These are phyloP conservation scores for Tuber microsphaerosporum DNA, from an alignment of 495 filamentous ascomycete species.

Conservation along the genomic window DNA sequence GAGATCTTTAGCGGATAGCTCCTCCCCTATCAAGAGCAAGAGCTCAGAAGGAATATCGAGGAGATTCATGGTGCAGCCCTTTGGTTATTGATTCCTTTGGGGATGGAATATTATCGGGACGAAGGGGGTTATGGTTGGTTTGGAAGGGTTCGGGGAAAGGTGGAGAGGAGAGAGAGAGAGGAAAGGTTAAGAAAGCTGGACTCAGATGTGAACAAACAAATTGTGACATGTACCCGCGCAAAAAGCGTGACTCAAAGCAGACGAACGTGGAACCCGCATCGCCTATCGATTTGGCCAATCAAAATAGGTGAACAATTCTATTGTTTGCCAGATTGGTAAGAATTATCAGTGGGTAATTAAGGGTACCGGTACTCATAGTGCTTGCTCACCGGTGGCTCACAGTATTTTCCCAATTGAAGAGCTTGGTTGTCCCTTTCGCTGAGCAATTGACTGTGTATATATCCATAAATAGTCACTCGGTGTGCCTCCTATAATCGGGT, in stretches of 20 bases:
- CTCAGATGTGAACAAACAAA: not conserved
- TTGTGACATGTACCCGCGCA: not conserved
- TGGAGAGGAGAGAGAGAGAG: not conserved
- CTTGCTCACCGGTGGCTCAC: no score
- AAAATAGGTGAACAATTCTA: not conserved
- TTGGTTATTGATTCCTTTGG: not conserved
- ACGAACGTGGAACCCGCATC: not conserved
- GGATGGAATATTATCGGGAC: not conserved
- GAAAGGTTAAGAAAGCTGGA: not conserved
- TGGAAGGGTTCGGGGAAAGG: not conserved
- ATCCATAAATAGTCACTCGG: no score
- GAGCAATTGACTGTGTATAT: no score
- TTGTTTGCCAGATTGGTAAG: not conserved
- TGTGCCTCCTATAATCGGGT: no score
- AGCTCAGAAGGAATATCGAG: constrained; percentile 18
- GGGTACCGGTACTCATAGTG: no score
- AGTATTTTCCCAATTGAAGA: no score
- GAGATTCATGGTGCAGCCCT: constrained; percentile 9
- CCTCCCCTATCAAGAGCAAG: constrained; percentile 4
- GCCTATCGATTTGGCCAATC: not conserved
- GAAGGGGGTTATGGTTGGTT: not conserved
- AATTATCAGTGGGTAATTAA: no score
- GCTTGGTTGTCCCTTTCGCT: no score
- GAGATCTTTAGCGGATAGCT: constrained; percentile 10
- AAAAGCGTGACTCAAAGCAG: not conserved